These are phyloP conservation scores for Psilocybe cyanescens DNA, from an alignment of 768 basidiomycete species.

Conservation along the genomic window DNA sequence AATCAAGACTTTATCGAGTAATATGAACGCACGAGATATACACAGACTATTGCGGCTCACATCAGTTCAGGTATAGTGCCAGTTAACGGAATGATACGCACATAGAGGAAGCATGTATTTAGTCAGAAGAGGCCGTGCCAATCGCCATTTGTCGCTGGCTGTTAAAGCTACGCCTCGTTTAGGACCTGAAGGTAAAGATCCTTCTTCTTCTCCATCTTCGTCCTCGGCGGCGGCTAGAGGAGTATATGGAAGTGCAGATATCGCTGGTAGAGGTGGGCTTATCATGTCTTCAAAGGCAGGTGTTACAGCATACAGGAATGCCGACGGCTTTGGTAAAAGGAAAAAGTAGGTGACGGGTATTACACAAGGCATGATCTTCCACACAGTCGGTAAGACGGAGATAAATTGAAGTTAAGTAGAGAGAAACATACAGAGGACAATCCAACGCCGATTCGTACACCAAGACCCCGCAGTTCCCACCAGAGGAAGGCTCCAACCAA, in stretches of 20 bases:
- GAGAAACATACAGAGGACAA: slow-evolving; percentile 68
- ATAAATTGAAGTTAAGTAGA: background rate
- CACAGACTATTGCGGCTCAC: slow-evolving; percentile 32
- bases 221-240: slow-evolving; percentile 47
- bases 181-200: slow-evolving; percentile 33
- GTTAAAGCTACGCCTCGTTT: slow-evolving; percentile 59
- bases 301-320: slow-evolving; percentile 48
- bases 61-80: slow-evolving; percentile 6
- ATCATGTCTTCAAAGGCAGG: slow-evolving; percentile 41
- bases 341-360: slow-evolving; percentile 80
- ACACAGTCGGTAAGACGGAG: background rate
- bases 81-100: slow-evolving; percentile 40
- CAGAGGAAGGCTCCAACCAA: slow-evolving; percentile 91
- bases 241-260: slow-evolving; percentile 43
- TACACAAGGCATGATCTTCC: slow-evolving; percentile 78
- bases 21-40: slow-evolving; percentile 44
- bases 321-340: slow-evolving; percentile 67
- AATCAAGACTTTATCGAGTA: background rate
- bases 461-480: slow-evolving; percentile 90
- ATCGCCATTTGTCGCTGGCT: slow-evolving; percentile 73
- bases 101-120: slow-evolving; percentile 95
- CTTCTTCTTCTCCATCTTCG: slow-evolving; percentile 46
- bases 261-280: slow-evolving; percentile 29
- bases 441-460: slow-evolving; percentile 83
- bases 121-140: slow-evolving; percentile 78